Conservation (phyloP, 768 basidiomycete genomes). For the Kwoniella bestiolae region DNA sequence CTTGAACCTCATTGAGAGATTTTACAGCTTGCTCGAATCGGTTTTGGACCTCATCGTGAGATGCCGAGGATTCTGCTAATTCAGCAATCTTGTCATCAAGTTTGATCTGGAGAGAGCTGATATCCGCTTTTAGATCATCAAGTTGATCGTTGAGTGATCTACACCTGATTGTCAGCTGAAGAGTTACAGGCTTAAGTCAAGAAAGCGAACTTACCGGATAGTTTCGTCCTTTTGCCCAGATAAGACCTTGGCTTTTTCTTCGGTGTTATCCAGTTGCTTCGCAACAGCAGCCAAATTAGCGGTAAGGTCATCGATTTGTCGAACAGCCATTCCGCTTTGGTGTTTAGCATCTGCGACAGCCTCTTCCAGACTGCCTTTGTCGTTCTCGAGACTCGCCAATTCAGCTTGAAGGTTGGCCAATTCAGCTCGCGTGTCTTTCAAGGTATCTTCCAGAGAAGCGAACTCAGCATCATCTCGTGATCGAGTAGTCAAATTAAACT, state of each 20-base stretch:
- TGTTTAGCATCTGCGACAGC: neutral
- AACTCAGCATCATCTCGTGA: slow-evolving; percentile 13
- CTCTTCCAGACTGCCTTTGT: neutral
- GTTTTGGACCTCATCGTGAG: slow-evolving; percentile 31
- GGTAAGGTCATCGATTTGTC: neutral
- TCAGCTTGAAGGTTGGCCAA: neutral
- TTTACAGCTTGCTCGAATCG: slow-evolving; percentile 29
- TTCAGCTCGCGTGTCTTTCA: neutral
- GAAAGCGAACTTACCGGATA: slow-evolving; percentile 8
- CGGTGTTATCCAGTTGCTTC: neutral
- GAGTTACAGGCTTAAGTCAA: neutral
- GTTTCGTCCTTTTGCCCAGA: slow-evolving; percentile 3
- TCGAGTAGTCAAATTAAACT: neutral
- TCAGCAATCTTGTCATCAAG: slow-evolving; percentile 22
- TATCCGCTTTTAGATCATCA: slow-evolving; percentile 18
- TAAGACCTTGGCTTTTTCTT: neutral
- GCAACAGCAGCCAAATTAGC: slow-evolving; percentile 3
- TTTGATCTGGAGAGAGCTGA: slow-evolving; percentile 22
- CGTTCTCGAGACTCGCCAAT: neutral
- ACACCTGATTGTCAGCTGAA: neutral
- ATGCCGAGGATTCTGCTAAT: neutral
- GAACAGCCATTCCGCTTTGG: neutral
- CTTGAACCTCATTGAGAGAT: slow-evolving; percentile 20
- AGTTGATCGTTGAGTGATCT: slow-evolving; percentile 25
- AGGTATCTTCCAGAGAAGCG: neutral